Base-by-base conservation (phyloP, 2,329 filamentous ascomycete genomes). In the Exophiala viscosa region DNA sequence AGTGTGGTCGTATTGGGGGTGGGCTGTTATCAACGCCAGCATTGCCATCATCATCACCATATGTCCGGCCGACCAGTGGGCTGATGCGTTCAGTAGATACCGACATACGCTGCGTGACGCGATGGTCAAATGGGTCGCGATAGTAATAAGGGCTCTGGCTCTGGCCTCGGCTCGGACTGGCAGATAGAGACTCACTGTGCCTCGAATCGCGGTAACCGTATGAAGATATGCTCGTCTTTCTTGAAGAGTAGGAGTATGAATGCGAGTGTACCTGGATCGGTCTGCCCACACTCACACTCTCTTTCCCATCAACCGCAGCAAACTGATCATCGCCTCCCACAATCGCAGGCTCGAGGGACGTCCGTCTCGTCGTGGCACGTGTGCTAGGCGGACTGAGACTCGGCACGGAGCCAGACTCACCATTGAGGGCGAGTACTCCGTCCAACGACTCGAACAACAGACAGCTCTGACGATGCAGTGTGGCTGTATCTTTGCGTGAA, bases 1-100 rank as follows among this genome's bases (percentile, higher is more conserved):
- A 66, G 34, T 67, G 48, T 43, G 66, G 57, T 7, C 45, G 31
- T 28, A 15, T 36, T 23, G 7, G 9, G 18, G 11, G 45, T 23
- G 34, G 15, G 18, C 39, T 23, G 3, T 5, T 17, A 14, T 11
- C 17, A 8, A 7, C 18, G 14, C 2, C 34, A 17, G 14, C n/a
- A 10, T 11, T 33, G 23, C 34, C 41, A 18, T 18, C 28, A 6
- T 11, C 15, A 8, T n/a, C 33, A 15, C 13, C 18, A 18, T 40
- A 17, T n/a, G n/a, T n/a, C n/a, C n/a, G n/a, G n/a, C n/a, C n/a
- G n/a, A n/a, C n/a, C n/a, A n/a, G n/a, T n/a, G n/a, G n/a, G n/a
- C n/a, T 7, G 3, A 28, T 28, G 5, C 23, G 23, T 28, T 28
- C 23, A 7, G 23, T 5, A 2, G 23, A 28, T 4, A 28, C 23